These are phyloP conservation scores for Cinchona pubescens DNA, from an alignment of 257 asterid species.

Conservation along the genomic window DNA sequence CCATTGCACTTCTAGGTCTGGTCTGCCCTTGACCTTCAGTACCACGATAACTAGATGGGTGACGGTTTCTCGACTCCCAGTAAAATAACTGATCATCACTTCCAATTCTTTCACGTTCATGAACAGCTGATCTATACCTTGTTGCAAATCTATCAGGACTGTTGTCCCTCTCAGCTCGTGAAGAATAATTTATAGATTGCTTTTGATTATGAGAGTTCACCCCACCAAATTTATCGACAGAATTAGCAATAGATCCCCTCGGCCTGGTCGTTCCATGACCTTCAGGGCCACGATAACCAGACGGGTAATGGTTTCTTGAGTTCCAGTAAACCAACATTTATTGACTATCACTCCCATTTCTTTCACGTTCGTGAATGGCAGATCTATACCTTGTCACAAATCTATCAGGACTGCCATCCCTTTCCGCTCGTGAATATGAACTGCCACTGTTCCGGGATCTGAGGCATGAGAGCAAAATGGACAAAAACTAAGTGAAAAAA, in stretches of 20 bases:
- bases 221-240: constrained; percentile 41
- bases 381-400: constrained; percentile 49
- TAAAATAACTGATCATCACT: constrained; percentile 37
- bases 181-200: constrained; percentile 38
- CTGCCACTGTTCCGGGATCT: constrained; percentile 43
- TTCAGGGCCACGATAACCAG: constrained; percentile 40
- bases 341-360: constrained; percentile 42
- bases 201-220: constrained; percentile 37
- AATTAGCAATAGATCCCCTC: constrained; percentile 34
- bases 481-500: neutral
- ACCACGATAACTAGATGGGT: constrained; percentile 39
- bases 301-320: constrained; percentile 43
- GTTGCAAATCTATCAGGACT: constrained; percentile 48
- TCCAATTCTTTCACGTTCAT: constrained; percentile 43
- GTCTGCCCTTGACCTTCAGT: constrained; percentile 35
- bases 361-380: constrained; percentile 32
- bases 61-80: constrained; percentile 53
- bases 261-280: constrained; percentile 43
- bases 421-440: constrained; percentile 44
- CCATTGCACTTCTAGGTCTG: constrained; percentile 44
- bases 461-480: constrained; percentile 7
- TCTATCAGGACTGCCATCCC: constrained; percentile 48
- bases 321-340: constrained; percentile 53
- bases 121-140: constrained; percentile 44
- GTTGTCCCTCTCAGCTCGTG: constrained; percentile 46